Base-by-base conservation (phyloP, 495 filamentous ascomycete genomes). In the Letharia lupina region DNA sequence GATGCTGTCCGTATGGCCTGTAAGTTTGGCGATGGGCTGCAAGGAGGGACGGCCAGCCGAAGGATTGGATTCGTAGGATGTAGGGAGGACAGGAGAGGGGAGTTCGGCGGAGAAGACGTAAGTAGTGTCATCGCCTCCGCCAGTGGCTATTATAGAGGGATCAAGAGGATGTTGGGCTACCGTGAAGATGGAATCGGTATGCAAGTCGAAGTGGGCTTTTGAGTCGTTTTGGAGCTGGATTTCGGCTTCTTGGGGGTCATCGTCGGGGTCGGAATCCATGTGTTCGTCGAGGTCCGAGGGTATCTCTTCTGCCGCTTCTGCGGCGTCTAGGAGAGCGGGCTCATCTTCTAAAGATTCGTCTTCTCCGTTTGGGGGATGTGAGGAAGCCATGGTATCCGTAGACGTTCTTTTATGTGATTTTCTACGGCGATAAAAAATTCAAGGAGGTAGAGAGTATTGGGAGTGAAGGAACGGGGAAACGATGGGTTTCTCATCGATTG, bases 1-100 rank as follows among this genome's bases (percentile, higher is more conserved):
- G 67, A 99, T 86, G 50, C 88, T 93, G 75, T 98, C 95, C 48
- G 86, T 90, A 77, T 99, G 95, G 31, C 91, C 93, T 16, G 89
- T 84, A 60, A 98, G 79, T 69, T 86, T 86, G 68, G 83, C 84
- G 16, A 94, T 61, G 3, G 86, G 77, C 58, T 82, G 71, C 47
- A 93, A 75, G 60, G 84, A 81, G 61, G 82, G 80, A 28, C 87
- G 78, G 73, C 85, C 83, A 35, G 70, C 72, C n/a, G 75, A 76
- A 47, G 88, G 80, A 9, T 86, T 81, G 66, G 82, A 83, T 76
- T 90, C 82, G 77, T 90, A 93, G 77, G 88, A 87, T 28, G 82
- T 71, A 4, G 92, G 89, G 13, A 94, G 83, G 44, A 92, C 74
- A 20, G 89, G 86, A 12, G 83, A 79, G 63, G 82, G 78, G 40